phyloP scores from a whole-genome alignment of 768 basidiomycete species.

The Saitozyma podzolica region DNA sequence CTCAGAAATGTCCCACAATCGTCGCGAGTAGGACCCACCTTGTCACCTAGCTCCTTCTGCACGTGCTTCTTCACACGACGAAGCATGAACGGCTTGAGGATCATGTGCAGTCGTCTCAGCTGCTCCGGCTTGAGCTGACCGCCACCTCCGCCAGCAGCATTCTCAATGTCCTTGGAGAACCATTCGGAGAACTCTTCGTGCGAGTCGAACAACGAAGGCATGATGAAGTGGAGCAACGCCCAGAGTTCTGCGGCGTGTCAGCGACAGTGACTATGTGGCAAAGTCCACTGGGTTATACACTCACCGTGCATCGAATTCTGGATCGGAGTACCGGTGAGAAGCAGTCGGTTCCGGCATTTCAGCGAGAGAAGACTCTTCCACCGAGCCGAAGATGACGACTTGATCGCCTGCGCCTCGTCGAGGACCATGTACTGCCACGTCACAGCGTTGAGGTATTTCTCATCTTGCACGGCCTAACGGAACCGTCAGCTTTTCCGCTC shows the following conservation, averaged over 20 bases:
- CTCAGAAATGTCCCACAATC: background rate
- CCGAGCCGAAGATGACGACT: constrained; percentile 89
- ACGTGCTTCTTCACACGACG: constrained; percentile 95
- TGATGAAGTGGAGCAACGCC: constrained; percentile 98
- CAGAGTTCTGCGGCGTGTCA: constrained; percentile 71
- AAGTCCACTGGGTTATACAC: constrained; percentile 19
- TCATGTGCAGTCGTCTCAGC: constrained; percentile 92
- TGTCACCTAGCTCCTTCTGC: constrained; percentile 99
- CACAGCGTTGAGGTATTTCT: constrained; percentile 94
- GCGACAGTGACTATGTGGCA: background rate
- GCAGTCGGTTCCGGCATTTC: constrained; percentile 89
- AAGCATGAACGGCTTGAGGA: constrained; percentile 98
- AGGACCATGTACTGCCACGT: constrained; percentile 99
- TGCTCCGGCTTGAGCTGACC: constrained; percentile 93
- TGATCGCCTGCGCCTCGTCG: constrained; percentile 99
- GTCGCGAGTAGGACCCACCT: constrained; percentile 59
- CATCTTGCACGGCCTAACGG: constrained; percentile 83
- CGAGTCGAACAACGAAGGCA: constrained; percentile 98
- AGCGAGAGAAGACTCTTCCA: constrained; percentile 98
- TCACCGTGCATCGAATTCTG: constrained; percentile 99
- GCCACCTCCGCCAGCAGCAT: constrained; percentile 79
- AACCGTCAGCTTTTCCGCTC: background rate
- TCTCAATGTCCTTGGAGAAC: constrained; percentile 99
- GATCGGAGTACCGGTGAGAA: constrained; percentile 96
- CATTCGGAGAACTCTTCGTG: constrained; percentile 99